Evolutionary conservation across 75 land plant species (phyloP), one percentile per base, ranked within the genome.

Genomic region (Sequoiadendron giganteum): DNA sequence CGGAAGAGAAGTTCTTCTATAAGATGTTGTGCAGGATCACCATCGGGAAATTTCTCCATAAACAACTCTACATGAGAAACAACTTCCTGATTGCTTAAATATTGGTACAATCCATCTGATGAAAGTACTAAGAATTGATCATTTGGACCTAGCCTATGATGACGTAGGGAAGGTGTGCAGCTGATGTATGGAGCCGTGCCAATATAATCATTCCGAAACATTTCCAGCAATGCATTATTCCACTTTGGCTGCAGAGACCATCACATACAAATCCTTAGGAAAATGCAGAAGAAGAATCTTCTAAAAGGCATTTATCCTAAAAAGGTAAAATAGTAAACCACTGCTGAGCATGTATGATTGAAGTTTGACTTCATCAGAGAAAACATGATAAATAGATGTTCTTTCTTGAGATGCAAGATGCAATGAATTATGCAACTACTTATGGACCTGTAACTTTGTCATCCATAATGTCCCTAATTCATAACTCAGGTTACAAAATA

Each of bases 21-120:
- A 47, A 98, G 86, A 89, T 92, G 92, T 79, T 98, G 99, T 45
- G 99, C 99, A 88, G 99, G 99, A 77, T 98, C 99, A 86, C 99
- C 99, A 83, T 98, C 99, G 5, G 99, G 99, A 89, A 87, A 92
- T 86, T 90, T 98, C 88, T 94, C 96, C 95, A 97, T 95, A 86
- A 97, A 98, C 89, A 76, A 93, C 83, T 95, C 95, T 87, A 98
- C 96, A 72, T 93, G 90, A 38, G 93, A 93, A 89, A 98, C 99
- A 45, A 95, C 98, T 88, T 98, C 99, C 86, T 98, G 93, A 91
- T 98, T 98, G 91, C 86, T 98, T 47, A 98, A 87, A 89, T 97
- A 97, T 85, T 98, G 99, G 90, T 98, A 98, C 65, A 98, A 87
- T 1, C 99, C 99, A 90, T 98, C 99, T n/a, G 99, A 98, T 18